Evolutionary conservation across 2,329 filamentous ascomycete species (phyloP).

Genomic region (Apiospora phragmitis): DNA sequence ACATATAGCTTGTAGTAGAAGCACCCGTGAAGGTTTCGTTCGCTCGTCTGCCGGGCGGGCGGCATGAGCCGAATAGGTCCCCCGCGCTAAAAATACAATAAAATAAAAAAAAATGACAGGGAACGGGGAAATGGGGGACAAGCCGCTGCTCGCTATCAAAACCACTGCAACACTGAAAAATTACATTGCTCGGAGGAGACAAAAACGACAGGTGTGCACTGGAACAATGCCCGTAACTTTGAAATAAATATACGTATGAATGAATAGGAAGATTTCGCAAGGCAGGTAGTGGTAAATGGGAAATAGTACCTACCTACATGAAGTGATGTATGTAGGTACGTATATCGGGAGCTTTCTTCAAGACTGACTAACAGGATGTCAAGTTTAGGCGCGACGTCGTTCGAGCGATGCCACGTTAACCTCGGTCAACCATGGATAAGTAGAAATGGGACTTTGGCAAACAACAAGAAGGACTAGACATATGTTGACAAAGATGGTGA

Average conservation of each 20-base stretch:
- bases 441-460: background rate
- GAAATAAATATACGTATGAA: background rate
- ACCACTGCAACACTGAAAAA: background rate
- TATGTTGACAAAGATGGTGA: background rate
- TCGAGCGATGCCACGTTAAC: background rate
- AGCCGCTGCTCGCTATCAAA: background rate
- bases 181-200: background rate
- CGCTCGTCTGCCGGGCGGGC: constrained; percentile 1
- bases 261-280: background rate
- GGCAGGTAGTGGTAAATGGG: background rate
- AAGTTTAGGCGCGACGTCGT: background rate
- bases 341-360: background rate
- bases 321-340: background rate
- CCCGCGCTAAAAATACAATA: constrained; percentile 2
- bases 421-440: background rate
- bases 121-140: background rate
- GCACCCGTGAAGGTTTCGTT: constrained; percentile 2
- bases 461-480: background rate
- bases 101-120: background rate
- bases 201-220: background rate
- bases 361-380: background rate
- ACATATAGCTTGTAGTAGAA: background rate
- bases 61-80: background rate
- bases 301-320: background rate
- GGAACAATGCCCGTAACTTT: background rate